These are phyloP conservation scores for Colletotrichum sp. DNA, from an alignment of 2,329 filamentous ascomycete species.

Conservation along the genomic window DNA sequence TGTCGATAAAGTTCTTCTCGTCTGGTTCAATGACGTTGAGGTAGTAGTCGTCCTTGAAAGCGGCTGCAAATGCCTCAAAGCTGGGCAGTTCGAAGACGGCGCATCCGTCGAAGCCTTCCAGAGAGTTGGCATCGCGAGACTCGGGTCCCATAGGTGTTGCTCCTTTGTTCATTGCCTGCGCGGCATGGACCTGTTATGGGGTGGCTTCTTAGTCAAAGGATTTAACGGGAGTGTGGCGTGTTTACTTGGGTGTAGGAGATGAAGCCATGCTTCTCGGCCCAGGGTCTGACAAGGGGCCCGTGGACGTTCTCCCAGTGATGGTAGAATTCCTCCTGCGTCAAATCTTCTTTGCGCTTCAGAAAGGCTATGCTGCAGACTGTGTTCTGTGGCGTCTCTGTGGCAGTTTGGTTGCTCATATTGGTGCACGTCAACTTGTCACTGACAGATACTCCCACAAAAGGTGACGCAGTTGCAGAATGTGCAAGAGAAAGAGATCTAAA, in stretches of 20 bases:
- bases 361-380: constrained; percentile 23
- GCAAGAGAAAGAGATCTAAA: too few relatives aligned
- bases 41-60: constrained; percentile 35
- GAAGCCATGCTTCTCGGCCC: constrained; percentile 36
- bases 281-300: constrained; percentile 34
- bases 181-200: constrained; percentile 31
- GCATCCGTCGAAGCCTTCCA: constrained; percentile 32
- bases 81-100: constrained; percentile 32
- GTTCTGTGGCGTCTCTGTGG: not conserved
- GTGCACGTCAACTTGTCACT: not conserved
- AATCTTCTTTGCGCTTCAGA: constrained; percentile 29
- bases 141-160: constrained; percentile 22
- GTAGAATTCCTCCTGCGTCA: constrained; percentile 35
- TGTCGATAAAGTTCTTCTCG: constrained; percentile 32
- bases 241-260: constrained; percentile 33
- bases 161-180: constrained; percentile 26
- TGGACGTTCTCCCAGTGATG: constrained; percentile 36
- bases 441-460: too few relatives aligned
- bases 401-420: not conserved
- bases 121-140: constrained; percentile 1
- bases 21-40: constrained; percentile 31
- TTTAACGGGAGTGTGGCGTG: not conserved
- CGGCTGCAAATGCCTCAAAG: constrained; percentile 27
- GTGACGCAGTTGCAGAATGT: too few relatives aligned
- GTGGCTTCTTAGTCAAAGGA: not conserved